Evolutionary conservation across 352 stramenopile species (phyloP).

Genomic region (Phytopythium sindhum): DNA sequence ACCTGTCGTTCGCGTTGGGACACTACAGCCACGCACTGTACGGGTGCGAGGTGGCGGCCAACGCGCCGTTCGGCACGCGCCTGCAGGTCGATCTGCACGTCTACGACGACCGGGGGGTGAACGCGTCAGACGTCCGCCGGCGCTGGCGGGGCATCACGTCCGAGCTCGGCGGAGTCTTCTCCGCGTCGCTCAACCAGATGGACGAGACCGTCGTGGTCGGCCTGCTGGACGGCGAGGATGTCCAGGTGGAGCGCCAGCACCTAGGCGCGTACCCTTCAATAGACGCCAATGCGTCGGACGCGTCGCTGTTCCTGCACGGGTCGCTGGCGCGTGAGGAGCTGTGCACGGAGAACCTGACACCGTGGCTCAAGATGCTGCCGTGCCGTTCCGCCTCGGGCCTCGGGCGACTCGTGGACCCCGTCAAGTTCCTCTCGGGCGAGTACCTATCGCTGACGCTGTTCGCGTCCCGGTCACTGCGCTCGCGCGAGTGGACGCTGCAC

Average conservation of each 20-base stretch:
- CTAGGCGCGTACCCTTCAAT: slow-evolving; percentile 10
- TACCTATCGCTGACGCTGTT: slow-evolving; percentile 64
- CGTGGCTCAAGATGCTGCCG: slow-evolving; percentile 87
- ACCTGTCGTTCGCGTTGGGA: slow-evolving; percentile 67
- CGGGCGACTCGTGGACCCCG: slow-evolving; percentile 67
- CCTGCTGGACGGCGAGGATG: slow-evolving; percentile 9
- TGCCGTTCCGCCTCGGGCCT: slow-evolving; percentile 64
- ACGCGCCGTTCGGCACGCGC: slow-evolving; percentile 61
- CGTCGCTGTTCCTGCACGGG: slow-evolving; percentile 45
- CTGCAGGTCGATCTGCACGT: slow-evolving; percentile 50
- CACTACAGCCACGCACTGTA: slow-evolving; percentile 50
- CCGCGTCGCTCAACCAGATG: slow-evolving; percentile 81
- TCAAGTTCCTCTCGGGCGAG: slow-evolving; percentile 66
- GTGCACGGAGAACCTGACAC: slow-evolving; percentile 87
- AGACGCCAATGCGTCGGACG: background rate
- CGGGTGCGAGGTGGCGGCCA: slow-evolving; percentile 20
- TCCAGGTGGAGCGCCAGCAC: slow-evolving; percentile 13
- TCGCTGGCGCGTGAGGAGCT: slow-evolving; percentile 75
- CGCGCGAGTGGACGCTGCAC: slow-evolving; percentile 31
- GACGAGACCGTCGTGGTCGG: slow-evolving; percentile 40
- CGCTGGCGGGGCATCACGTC: slow-evolving; percentile 71
- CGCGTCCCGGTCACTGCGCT: slow-evolving; percentile 15
- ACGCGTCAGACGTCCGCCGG: slow-evolving; percentile 6
- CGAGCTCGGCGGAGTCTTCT: slow-evolving; percentile 78
- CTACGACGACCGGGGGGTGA: background rate